A percentile compares a stretch with the other conserved stretches of the same genome.
Evolutionary conservation across 1,284 basidiomycete species (phyloP).

Genomic region (Sporisorium graminicola): DNA sequence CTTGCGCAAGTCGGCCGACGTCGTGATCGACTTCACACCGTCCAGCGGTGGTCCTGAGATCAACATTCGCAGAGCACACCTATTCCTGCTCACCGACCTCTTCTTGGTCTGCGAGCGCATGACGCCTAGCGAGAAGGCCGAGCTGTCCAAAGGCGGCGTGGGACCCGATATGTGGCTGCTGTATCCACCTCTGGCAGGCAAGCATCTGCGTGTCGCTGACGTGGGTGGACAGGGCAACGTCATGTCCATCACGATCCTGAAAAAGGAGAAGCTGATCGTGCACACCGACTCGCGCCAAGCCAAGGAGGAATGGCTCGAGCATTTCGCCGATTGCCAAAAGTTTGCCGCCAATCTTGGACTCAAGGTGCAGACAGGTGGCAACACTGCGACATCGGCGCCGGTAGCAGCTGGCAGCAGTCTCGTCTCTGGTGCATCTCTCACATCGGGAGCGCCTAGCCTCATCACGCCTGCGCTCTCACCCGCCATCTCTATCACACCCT

Average conservation of each 20-base stretch:
- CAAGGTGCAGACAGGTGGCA: conserved; percentile 51
- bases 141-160: conserved; percentile 27
- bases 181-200: conserved; percentile 95
- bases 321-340: conserved; percentile 85
- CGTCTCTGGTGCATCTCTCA: conserved; percentile 9
- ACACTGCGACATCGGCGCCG: not conserved
- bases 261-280: conserved; percentile 85
- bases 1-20: conserved; percentile 81
- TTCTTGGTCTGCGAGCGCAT: conserved; percentile 78
- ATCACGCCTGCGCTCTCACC: conserved; percentile 51
- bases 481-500: conserved; percentile 60
- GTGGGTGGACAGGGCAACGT: conserved; percentile 78
- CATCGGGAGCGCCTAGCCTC: conserved; percentile 18
- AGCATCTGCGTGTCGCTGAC: conserved; percentile 76
- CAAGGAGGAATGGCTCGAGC: conserved; percentile 79
- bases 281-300: conserved; percentile 76
- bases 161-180: conserved; percentile 86
- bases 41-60: conserved; percentile 73
- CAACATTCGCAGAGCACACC: conserved; percentile 80
- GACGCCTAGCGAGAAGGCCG: conserved; percentile 53
- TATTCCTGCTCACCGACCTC: conserved; percentile 91
- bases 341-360: conserved; percentile 76
- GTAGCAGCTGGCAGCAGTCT: conserved; percentile 7
- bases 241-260: conserved; percentile 85
- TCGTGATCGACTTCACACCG: conserved; percentile 83